Base-by-base conservation (phyloP, 2,329 filamentous ascomycete genomes). In the Ilyonectria sp. region DNA sequence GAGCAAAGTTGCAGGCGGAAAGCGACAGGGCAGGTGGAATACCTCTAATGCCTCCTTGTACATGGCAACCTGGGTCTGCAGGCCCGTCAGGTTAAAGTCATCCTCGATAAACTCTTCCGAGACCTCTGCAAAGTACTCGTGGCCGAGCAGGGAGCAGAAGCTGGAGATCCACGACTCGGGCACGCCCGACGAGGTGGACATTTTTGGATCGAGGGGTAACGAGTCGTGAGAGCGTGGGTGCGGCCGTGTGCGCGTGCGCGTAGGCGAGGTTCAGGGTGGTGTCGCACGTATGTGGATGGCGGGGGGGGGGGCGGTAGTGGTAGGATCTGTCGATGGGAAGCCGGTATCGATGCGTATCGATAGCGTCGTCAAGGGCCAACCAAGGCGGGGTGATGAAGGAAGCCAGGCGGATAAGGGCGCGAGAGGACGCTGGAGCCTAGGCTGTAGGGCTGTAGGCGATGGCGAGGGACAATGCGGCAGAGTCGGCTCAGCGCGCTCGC, bases 51-150 rank as follows among this genome's bases (percentile, higher is more conserved):
- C 96, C 83, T 99, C 96, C 83, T 98, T 99, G 82, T 99, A 99
- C 93, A 98, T 97, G 71, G 94, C 92, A 59, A 99, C 96, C 83
- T 98, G 95, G 67, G 92, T 93, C 82, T 97, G 94, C 77, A 99
- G 86, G 56, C 96, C 96, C 1, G 96, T 99, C 72, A 99, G 87
- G 82, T 99, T 99, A 87, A 99, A 99, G 82, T 99, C 96, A 90
- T 99, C 96, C 82, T 99, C 96, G 79, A 99, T 98, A 77, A 99
- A 99, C 78, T 99, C 96, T 83, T 99, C 96, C 52, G 94, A 96
- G 57, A 99, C 95, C 85, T 99, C 96, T 70, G 96, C 96, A 82
- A 99, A 99, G 85, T 98, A 99, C 82, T 99, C 96, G 81, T 99
- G 96, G 69, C 96, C 96, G 68, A 98, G 89, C 52, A 98, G 87